phyloP scores from a whole-genome alignment of 805 yeast species.

The Wickerhamiella galacta region DNA sequence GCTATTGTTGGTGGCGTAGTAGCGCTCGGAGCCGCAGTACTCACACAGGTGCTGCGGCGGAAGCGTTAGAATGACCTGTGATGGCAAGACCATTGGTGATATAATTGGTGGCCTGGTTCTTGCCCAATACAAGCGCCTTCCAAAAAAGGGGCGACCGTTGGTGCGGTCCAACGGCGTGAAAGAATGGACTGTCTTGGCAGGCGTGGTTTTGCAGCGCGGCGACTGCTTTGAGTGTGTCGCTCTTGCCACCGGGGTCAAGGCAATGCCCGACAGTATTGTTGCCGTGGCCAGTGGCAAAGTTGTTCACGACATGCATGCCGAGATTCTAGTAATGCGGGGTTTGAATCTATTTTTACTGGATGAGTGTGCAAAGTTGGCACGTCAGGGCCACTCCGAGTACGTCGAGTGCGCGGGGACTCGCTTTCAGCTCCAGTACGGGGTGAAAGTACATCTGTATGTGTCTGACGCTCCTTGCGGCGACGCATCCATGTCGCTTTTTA shows the following conservation, averaged over 20 bases:
- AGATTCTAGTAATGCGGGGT: slow-evolving; percentile 52
- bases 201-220: slow-evolving; percentile 31
- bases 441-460: slow-evolving; percentile 40
- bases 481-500: slow-evolving; percentile 42
- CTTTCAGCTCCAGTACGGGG: no score
- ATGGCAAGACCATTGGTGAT: background rate
- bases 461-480: slow-evolving; percentile 89
- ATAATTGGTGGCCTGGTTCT: slow-evolving; percentile 13
- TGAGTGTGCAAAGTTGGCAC: slow-evolving; percentile 23
- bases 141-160: slow-evolving; percentile 39
- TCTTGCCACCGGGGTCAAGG: slow-evolving; percentile 71
- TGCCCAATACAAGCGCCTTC: slow-evolving; percentile 14
- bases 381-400: background rate
- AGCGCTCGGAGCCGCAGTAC: slow-evolving; percentile 62
- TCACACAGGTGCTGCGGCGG: slow-evolving; percentile 22
- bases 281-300: slow-evolving; percentile 36
- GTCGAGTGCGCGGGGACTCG: background rate
- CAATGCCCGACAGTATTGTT: slow-evolving; percentile 39
- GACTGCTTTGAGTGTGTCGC: slow-evolving; percentile 25
- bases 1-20: slow-evolving; percentile 75
- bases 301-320: slow-evolving; percentile 87
- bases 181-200: slow-evolving; percentile 80
- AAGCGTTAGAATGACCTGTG: background rate
- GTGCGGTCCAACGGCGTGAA: slow-evolving; percentile 41
- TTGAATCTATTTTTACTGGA: slow-evolving; percentile 46